phyloP scores from a whole-genome alignment of 129 eudicot genomes.

The Escallonia herrerae region DNA sequence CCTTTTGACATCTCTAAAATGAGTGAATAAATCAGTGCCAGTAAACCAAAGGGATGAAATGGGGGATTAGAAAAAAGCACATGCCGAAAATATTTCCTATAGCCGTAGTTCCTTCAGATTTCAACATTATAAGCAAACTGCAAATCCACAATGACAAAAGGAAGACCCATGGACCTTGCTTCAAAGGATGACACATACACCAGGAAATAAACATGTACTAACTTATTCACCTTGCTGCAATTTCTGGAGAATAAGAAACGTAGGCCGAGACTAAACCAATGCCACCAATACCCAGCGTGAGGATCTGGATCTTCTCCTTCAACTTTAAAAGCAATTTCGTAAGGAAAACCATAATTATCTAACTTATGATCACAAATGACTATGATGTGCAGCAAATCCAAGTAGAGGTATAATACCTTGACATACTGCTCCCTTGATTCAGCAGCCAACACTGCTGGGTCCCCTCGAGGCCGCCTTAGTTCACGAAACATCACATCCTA shows the following conservation, averaged over 20 bases:
- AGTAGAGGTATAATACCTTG: conserved; percentile 36
- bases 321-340: conserved; percentile 44
- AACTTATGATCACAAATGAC: conserved; percentile 6
- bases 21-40: too few species aligned
- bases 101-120: too few species aligned
- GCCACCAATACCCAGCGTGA: conserved; percentile 84
- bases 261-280: conserved; percentile 80
- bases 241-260: conserved; percentile 82
- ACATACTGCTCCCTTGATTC: conserved; percentile 72
- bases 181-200: not conserved
- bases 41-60: too few species aligned
- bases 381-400: not conserved
- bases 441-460: conserved; percentile 89
- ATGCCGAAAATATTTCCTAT: too few species aligned
- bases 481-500: conserved; percentile 85
- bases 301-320: conserved; percentile 71
- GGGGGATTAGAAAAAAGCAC: too few species aligned
- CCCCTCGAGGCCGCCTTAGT: conserved; percentile 50
- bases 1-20: too few species aligned
- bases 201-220: not conserved
- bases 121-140: too few species aligned
- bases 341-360: not conserved
- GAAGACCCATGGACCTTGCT: too few species aligned
- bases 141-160: too few species aligned
- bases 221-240: conserved; percentile 62